Base-by-base conservation (phyloP, 139 green algal species). In the Chlorella sp. region DNA sequence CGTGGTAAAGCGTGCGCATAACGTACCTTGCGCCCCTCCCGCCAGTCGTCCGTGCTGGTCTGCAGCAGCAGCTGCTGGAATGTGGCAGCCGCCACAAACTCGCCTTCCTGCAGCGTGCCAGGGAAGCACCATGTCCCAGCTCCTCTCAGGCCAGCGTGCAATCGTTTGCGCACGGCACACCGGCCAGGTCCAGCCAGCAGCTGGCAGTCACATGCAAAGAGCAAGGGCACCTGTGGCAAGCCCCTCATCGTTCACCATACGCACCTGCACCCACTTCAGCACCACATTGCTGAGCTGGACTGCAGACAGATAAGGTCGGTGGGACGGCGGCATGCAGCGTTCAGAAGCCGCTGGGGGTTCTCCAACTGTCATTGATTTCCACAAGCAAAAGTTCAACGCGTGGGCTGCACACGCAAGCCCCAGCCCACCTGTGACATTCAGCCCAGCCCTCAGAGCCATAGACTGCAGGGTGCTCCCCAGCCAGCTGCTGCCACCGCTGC, bases 251-350 rank as follows among this genome's bases (percentile, higher is more conserved):
- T 11, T 55, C 7, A 7, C 44, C 44, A 55, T 55, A 11, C 44
- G 44, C 44, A 55, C 44, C 44, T 55, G 39, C 69, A 79, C 30
- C 18, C 80, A 88, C 67, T 92, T 93, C 44, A 85, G 62, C 13
- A 92, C 84, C 30, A 93, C 47, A 68, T 93, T 93, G 70, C 65
- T 89, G 23, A 93, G 39, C 67, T 57, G 78, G 20, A 93, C 60
- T 82, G 76, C 76, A 38, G 70, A n/a, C 28, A 20, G 36, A 4
- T 4, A 1, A 39, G 32, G 12, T 13, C 9, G 55, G 34, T 16
- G 20, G 38, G 51, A 55, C 34, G 18, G 36, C 38, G 39, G 6
- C 68, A 76, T 0, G 15, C 70, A 57, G 9, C 1, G 3, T 25
- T 76, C 17, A 72, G 30, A 13, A 4, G n/a, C n/a, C n/a, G n/a